Evolutionary conservation across 306 rosid species (phyloP), one percentile per base, ranked within the genome.

Genomic region (Coriaria nepalensis): DNA sequence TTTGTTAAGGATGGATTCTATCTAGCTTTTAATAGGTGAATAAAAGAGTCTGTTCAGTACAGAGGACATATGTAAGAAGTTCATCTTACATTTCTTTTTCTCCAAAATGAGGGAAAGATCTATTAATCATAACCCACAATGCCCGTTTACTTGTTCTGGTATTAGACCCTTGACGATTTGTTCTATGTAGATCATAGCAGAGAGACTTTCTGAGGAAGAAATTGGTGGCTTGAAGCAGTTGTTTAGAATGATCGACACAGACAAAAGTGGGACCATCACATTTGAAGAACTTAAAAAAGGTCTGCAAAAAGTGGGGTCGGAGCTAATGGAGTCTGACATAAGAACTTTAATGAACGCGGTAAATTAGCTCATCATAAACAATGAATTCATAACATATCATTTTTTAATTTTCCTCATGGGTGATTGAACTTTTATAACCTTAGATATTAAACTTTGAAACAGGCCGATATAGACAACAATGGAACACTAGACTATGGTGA

Each of bases 401-500:
- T 32, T 56, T 57, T 8, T 34, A 39, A 15, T 20, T 20, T 20
- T 20, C 29, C 29, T 20, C 29, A 20, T 20, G 29, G 29, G 29
- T 20, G 3, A 20, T 20, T 20, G 29, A 3, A 20, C 29, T 20
- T 20, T 20, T 20, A 20, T 12, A 35, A 33, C 11, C 6, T 55
- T 14, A 6, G 37, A 20, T 20, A 20, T 20, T 20, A 20, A 20
- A 20, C 29, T 20, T 51, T 45, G 63, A 45, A 63, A 56, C 72
- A 86, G 96, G 96, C 96, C 60, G 96, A 86, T 63, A 76, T 86
- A 53, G 93, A 86, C 79, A 74, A 81, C 53, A 81, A 46, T 68
- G 96, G 96, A 76, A 64, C 88, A 49, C 74, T 86, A 55, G 96
- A 86, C 68, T 86, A 86, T 13, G 93, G 88, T 32, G 96, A 86